phyloP scores from a whole-genome alignment of 441 rosid species.

The Theobroma grandiflorum region DNA sequence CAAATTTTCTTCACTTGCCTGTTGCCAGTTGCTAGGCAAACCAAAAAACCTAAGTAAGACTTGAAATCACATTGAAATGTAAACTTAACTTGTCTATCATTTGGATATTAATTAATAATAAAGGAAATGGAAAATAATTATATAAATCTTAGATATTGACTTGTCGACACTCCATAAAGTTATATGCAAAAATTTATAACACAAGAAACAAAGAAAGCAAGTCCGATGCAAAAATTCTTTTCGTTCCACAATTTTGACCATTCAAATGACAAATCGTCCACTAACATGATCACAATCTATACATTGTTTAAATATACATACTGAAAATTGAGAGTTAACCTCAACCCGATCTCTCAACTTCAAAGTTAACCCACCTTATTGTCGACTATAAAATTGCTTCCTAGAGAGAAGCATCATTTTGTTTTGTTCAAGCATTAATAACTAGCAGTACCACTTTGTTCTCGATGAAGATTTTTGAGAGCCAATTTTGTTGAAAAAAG shows the following conservation, averaged over 20 bases:
- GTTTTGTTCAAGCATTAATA: not conserved
- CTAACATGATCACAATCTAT: not conserved
- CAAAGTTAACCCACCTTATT: not conserved
- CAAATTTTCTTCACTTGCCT: no score
- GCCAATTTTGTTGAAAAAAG: not conserved
- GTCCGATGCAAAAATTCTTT: not conserved
- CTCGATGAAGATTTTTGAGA: not conserved
- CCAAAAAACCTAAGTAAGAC: no score
- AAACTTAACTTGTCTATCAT: no score
- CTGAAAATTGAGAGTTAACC: not conserved
- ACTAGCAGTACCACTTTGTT: not conserved
- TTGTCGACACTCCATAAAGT: not conserved
- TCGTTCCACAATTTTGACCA: not conserved
- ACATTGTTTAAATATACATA: not conserved
- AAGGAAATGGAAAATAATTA: not conserved
- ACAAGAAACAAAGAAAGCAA: not conserved
- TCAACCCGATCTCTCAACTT: not conserved
- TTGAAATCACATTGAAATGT: no score
- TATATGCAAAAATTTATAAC: not conserved
- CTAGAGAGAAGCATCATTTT: constrained; percentile 7
- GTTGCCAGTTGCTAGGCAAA: no score
- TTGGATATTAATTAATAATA: no score
- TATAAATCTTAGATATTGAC: not conserved
- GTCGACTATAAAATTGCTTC: not conserved
- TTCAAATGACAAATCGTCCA: not conserved